Evolutionary conservation across 768 basidiomycete genomes (phyloP), one percentile per base, ranked within the genome.

Genomic region (Mycena rosella): DNA sequence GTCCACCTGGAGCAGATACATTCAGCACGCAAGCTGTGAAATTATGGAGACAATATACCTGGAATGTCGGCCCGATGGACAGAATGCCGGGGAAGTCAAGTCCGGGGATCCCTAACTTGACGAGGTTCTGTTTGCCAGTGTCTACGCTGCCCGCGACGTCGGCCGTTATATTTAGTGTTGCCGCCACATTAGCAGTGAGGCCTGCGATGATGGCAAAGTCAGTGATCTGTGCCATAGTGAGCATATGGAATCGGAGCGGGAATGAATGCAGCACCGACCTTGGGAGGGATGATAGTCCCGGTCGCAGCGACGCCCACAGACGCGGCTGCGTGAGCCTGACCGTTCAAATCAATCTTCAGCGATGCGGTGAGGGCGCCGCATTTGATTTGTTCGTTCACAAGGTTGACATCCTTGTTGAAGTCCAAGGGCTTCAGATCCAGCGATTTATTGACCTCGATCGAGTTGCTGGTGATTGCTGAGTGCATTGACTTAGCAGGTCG

Each of bases 1-100:
- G 30, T 81, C 77, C 18, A 88, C 75, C 53, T 80, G 67, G 74
- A 87, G 47, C 7, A 38, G 26, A 7, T 18, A 7, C 2, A 26
- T 29, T 18, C n/a, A 20, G 22, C 15, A 26, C 42, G n/a, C 42
- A n/a, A 44, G 42, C 32, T 11, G 32, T 11, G 32, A 34, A 6
- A n/a, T n/a, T n/a, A n/a, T 44, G 20, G 10, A 6, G 20, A 44
- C 20, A 27, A 5, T 34, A 5, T 63, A 88, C 76, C 44, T 80
- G 69, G 77, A 87, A 85, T 0, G 82, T 77, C 5, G 87, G 86
- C 0, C 86, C 87, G 29, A 88, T 69, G 15, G 79, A 79, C 36
- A 88, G 69, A 53, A 88, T 79, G 5, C 86, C 85, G 47, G 86
- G 85, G 74, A 88, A 81, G 69, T 84, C 81, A 20, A 87, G 77